Evolutionary conservation across 1,284 basidiomycete species (phyloP), one percentile per base, ranked within the genome.

Genomic region (Trametes hirsuta): DNA sequence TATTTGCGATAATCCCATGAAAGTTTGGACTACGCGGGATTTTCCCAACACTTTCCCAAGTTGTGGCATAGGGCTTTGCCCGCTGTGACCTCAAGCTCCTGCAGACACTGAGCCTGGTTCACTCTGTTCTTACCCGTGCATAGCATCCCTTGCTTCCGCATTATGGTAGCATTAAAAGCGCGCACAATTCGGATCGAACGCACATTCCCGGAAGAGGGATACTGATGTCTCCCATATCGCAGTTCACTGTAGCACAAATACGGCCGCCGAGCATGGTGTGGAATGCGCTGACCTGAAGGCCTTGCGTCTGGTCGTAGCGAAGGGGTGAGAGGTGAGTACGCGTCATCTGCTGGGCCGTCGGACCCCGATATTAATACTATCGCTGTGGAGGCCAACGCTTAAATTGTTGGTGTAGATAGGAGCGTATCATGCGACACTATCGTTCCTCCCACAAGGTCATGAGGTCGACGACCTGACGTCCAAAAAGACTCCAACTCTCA

Each of bases 221-320:
- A 58, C 72, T 50, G 47, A 84, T 84, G 81, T 86, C 85, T 49
- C 85, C 84, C 80, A 86, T 81, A 64, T 86, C 85, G 60, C 85
- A 86, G 53, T 86, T 86, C 5, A 87, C 80, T 1, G 81, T 83
- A 10, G 83, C 83, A n/a, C 64, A 65, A 35, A 71, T 44, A 1
- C 45, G n/a, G n/a, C n/a, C 42, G 4, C 30, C 1, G 30, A 48
- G 2, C 59, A 64, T 63, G 18, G 34, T 36, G 40, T 6, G 44
- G 36, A 14, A 50, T 15, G 12, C 15, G 15, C 3, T 4, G 41
- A 6, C 18, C 14, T 24, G 47, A 18, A 30, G 41, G 34, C 25
- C 3, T 44, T 15, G 15, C 24, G 39, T 37, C 15, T 15, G 9
- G 46, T 14, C 21, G 30, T 12, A 14, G 36, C n/a, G 6, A 9